Evolutionary conservation across 352 stramenopile species (phyloP).

Genomic region (Pythium monospermum): DNA sequence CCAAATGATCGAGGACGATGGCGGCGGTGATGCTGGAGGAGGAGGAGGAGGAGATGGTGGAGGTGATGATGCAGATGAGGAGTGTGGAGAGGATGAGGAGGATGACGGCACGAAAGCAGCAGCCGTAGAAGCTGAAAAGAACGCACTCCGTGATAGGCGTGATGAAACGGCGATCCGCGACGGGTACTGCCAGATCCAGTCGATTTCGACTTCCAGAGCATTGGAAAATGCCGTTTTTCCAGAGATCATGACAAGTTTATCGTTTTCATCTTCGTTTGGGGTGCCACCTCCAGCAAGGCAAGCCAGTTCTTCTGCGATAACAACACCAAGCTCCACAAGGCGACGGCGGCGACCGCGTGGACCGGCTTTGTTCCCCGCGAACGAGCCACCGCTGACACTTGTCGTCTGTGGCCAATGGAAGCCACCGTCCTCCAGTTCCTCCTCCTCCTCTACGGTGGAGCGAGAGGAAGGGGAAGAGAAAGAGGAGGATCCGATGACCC

Average conservation of each 20-base stretch:
- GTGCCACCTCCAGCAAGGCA: background rate
- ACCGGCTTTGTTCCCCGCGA: background rate
- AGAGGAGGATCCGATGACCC: too few species aligned
- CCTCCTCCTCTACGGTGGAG: too few species aligned
- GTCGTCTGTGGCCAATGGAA: constrained; percentile 52
- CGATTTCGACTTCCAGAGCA: constrained; percentile 50
- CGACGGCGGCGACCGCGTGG: constrained; percentile 9
- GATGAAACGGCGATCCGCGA: constrained; percentile 56
- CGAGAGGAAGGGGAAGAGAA: too few species aligned
- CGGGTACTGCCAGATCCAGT: constrained; percentile 77
- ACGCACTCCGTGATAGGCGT: constrained; percentile 36
- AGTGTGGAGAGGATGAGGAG: constrained; percentile 1
- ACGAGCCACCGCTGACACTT: constrained; percentile 44
- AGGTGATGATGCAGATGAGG: background rate
- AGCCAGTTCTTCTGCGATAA: too few species aligned
- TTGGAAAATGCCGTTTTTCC: constrained; percentile 49
- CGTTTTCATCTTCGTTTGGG: background rate
- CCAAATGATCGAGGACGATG: too few species aligned
- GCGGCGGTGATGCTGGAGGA: too few species aligned
- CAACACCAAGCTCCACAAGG: constrained; percentile 3
- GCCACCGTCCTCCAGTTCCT: too few species aligned
- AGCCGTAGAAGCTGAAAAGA: constrained; percentile 15
- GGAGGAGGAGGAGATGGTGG: too few species aligned
- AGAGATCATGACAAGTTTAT: constrained; percentile 8
- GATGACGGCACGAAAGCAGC: background rate